These are phyloP conservation scores for Salvia hispanica DNA, from an alignment of 257 asterid species.

Conservation along the genomic window DNA sequence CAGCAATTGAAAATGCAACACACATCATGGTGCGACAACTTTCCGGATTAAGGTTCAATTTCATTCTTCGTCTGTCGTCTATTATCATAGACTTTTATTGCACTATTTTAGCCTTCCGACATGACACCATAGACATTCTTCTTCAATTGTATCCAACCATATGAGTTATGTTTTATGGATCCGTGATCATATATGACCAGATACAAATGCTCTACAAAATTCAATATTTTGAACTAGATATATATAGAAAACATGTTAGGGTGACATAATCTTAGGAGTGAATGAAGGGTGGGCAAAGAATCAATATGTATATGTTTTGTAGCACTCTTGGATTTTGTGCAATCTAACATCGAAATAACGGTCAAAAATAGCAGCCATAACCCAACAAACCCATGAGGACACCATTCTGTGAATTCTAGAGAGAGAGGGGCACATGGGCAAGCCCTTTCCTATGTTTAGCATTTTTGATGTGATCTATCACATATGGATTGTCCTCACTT, in stretches of 20 bases:
- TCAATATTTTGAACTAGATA: neutral
- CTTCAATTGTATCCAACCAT: too few relatives aligned
- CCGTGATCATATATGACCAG: too few relatives aligned
- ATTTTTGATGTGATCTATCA: conserved; percentile 43
- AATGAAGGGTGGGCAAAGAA: conserved; percentile 13
- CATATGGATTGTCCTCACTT: conserved; percentile 35
- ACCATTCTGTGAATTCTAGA: conserved; percentile 14
- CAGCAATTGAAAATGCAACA: too few relatives aligned
- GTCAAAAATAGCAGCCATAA: conserved; percentile 39
- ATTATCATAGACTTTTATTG: too few relatives aligned
- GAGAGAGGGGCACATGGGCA: conserved; percentile 46
- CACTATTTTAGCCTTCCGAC: too few relatives aligned
- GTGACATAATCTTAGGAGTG: conserved; percentile 33
- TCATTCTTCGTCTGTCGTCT: too few relatives aligned
- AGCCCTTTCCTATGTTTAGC: conserved; percentile 50
- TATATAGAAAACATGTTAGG: conserved; percentile 26
- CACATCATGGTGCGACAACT: too few relatives aligned
- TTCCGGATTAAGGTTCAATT: too few relatives aligned
- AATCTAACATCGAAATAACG: conserved; percentile 12
- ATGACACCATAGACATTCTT: too few relatives aligned
- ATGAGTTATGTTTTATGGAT: too few relatives aligned
- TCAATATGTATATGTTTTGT: neutral
- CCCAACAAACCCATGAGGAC: conserved; percentile 33
- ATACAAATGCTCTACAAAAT: too few relatives aligned
- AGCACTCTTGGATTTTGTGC: conserved; percentile 30